Evolutionary conservation across 1,139 yeast species (phyloP).

Genomic region (Taphrina populina): DNA sequence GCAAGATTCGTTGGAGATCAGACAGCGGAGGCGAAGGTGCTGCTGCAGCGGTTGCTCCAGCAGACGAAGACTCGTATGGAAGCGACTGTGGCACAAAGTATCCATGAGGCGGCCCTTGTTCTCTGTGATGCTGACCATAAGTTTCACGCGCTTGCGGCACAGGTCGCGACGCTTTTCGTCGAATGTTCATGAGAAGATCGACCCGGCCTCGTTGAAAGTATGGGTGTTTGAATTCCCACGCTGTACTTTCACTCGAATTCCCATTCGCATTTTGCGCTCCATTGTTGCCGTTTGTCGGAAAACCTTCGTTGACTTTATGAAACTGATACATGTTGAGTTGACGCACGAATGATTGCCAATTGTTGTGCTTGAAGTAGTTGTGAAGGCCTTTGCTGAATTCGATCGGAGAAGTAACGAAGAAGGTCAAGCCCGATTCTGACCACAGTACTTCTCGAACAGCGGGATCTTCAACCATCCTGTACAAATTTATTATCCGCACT

Average conservation of each 20-base stretch:
- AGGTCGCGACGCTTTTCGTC: slow-evolving; percentile 54
- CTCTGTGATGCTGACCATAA: slow-evolving; percentile 4
- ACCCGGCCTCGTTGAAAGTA: slow-evolving; percentile 76
- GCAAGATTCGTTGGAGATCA: not conserved
- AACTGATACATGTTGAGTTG: slow-evolving; percentile 78
- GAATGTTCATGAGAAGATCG: slow-evolving; percentile 61
- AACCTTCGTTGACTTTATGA: slow-evolving; percentile 50
- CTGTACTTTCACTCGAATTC: slow-evolving; percentile 42
- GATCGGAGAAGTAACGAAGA: slow-evolving; percentile 49
- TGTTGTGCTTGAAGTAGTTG: slow-evolving; percentile 74
- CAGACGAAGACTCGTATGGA: slow-evolving; percentile 2
- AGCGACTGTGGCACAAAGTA: slow-evolving; percentile 5
- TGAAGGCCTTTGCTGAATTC: slow-evolving; percentile 59
- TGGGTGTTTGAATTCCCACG: slow-evolving; percentile 88
- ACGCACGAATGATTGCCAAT: slow-evolving; percentile 68
- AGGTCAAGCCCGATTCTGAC: slow-evolving; percentile 59
- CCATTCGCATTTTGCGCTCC: slow-evolving; percentile 32
- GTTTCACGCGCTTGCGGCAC: slow-evolving; percentile 36
- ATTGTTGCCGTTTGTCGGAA: slow-evolving; percentile 51
- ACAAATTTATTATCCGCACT: not conserved
- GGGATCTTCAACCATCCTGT: slow-evolving; percentile 57
- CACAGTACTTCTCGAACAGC: slow-evolving; percentile 64
- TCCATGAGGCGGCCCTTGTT: not conserved
- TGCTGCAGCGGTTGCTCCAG: not conserved
- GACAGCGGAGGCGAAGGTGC: not conserved